Evolutionary conservation across 805 yeast genomes (phyloP), one percentile per base, ranked within the genome.

Genomic region (Yarrowia phangngaensis): DNA sequence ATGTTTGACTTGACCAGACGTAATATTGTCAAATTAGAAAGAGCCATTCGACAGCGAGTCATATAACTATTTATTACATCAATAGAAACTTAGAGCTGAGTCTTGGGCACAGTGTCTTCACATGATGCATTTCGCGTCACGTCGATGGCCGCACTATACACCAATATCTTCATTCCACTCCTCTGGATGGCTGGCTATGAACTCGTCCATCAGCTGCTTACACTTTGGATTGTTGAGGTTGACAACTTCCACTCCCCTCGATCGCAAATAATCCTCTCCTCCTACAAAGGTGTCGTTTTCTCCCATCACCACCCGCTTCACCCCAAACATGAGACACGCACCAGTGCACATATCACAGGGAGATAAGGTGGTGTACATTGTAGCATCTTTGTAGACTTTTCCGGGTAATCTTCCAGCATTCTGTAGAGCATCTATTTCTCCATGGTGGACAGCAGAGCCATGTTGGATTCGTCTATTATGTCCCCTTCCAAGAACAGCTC

Each of bases 301-400:
- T 22, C 96, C 96, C 64, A 88, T 59, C 0, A 90, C 97, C 31
- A 86, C 82, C 55, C 97, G 74, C 59, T 82, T 80, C 56, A 90
- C 75, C 30, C 95, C 95, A 67, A 88, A 90, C 73, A 90, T 71
- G 46, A 90, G 60, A 55, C 90, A 84, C 5, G 97, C 95, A 15
- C 97, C 97, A 4, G 92, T 78, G 64, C 97, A 90, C 97, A 90
- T 90, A 56, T 80, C 75, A 64, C 97, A 90, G 3, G 97, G 97
- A 6, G 95, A 84, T 56, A 90, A 70, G 0, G 96, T 84, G 22
- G 97, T 88, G 68, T 88, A 90, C 76, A 87, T 75, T 16, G 97
- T 92, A 57, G 95, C 83, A 54, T 80, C 74, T 60, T 82, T 84
- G 70, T 90, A 90, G 13, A 75, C 77, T 16, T 73, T 71, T 4